Conservation (phyloP, 148 eudicot species). For the Amaranthus palmeri region DNA sequence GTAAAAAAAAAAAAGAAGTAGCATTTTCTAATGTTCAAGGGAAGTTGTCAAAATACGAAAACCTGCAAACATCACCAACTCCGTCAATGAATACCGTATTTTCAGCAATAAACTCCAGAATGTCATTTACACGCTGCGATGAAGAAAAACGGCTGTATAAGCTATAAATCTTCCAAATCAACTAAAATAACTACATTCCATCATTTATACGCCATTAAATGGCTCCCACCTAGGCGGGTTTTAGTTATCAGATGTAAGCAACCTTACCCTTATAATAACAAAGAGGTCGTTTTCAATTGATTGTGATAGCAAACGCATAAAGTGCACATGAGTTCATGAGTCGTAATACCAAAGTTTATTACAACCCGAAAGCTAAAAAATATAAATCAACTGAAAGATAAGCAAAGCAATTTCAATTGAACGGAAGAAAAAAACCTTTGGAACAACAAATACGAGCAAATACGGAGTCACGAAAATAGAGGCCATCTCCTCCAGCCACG, state of each 20-base stretch:
- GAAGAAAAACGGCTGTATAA: conserved; percentile 3
- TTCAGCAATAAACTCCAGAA: conserved; percentile 74
- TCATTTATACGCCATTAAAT: too few relatives aligned
- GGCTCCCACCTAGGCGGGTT: too few relatives aligned
- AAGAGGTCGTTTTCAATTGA: too few relatives aligned
- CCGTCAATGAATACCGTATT: conserved; percentile 83
- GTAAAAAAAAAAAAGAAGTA: background rate
- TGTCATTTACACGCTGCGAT: conserved; percentile 72
- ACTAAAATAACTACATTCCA: background rate
- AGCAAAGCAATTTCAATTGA: background rate
- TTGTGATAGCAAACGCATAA: too few relatives aligned
- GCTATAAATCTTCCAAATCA: conserved; percentile 3
- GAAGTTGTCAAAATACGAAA: conserved; percentile 1
- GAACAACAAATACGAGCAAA: conserved; percentile 78
- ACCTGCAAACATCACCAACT: conserved; percentile 98
- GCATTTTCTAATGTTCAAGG: background rate
- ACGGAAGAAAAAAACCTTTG: conserved; percentile 47
- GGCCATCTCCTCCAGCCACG: conserved; percentile 94
- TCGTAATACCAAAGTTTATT: too few relatives aligned
- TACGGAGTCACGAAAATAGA: conserved; percentile 93
- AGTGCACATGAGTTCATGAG: too few relatives aligned
- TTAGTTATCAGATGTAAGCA: too few relatives aligned
- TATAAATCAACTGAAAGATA: conserved; percentile 1
- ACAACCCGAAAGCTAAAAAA: too few relatives aligned
- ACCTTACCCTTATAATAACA: too few relatives aligned